These are phyloP conservation scores for Quambalaria eucalypti DNA, from an alignment of 1,284 basidiomycete genomes.

Conservation along the genomic window DNA sequence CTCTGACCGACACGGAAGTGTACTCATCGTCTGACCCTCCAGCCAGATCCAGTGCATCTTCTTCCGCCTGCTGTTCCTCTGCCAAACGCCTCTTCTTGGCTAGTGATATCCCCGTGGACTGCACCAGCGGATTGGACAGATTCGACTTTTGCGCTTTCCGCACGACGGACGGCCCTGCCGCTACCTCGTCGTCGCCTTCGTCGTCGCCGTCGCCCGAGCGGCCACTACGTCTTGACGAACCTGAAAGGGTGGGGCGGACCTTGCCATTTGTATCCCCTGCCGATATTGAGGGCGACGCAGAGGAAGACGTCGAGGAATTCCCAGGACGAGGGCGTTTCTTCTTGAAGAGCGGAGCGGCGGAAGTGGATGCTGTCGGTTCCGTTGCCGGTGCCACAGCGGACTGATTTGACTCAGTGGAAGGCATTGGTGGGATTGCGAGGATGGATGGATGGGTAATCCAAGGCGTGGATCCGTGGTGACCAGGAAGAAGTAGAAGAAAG, in stretches of 20 bases:
- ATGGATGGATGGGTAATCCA: no score
- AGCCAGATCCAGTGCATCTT: background rate
- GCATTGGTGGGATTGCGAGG: no score
- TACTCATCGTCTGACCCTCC: constrained; percentile 1
- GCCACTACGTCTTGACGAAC: background rate
- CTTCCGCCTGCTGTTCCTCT: background rate
- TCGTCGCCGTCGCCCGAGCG: background rate
- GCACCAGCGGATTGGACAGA: background rate
- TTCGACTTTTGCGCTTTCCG: background rate
- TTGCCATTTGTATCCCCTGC: no score
- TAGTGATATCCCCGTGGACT: background rate
- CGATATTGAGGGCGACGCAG: background rate
- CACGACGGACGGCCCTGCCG: background rate
- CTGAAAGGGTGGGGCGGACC: background rate
- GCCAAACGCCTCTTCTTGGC: background rate
- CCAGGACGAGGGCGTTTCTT: background rate
- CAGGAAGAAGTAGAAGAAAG: no score
- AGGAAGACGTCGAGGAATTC: background rate
- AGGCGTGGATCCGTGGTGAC: no score
- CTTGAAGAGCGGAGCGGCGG: background rate
- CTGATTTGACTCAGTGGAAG: no score
- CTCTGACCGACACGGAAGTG: background rate
- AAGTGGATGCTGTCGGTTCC: no score
- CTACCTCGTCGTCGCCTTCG: background rate
- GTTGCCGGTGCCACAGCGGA: no score